A percentile compares a stretch with the other conserved stretches of the same genome.
Evolutionary conservation across 202 grass and related monocot genomes (phyloP).

Genomic region (Eragrostis tef): DNA sequence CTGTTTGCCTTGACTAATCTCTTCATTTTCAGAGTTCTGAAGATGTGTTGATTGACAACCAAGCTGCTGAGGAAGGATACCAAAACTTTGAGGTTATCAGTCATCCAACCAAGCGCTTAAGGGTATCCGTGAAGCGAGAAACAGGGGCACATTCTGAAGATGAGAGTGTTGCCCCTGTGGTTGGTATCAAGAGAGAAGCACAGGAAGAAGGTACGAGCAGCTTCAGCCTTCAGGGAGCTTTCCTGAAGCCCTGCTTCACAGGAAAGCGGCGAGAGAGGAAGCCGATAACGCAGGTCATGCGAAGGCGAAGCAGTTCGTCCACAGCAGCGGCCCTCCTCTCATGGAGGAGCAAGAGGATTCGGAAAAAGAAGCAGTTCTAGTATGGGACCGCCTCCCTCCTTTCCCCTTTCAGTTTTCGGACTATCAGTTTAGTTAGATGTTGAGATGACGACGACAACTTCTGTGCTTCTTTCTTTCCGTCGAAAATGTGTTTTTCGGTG

Average conservation of each 20-base stretch:
- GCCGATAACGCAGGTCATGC: conserved; percentile 48
- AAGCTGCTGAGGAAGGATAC: conserved; percentile 72
- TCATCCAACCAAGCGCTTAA: conserved; percentile 51
- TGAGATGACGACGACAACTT: conserved; percentile 45
- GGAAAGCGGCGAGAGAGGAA: conserved; percentile 68
- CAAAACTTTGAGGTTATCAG: conserved; percentile 68
- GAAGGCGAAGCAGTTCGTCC: conserved; percentile 42
- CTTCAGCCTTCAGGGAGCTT: conserved; percentile 37
- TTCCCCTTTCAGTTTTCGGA: neutral
- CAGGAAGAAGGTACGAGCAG: conserved; percentile 47
- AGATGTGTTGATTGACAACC: conserved; percentile 92
- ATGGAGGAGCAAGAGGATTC: conserved; percentile 59
- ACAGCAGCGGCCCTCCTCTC: conserved; percentile 44
- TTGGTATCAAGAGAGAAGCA: conserved; percentile 26
- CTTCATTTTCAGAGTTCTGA: conserved; percentile 63
- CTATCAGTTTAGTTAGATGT: conserved; percentile 25
- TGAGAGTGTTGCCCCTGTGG: conserved; percentile 57
- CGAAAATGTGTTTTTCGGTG: neutral
- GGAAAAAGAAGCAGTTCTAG: conserved; percentile 53
- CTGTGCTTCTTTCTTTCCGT: neutral
- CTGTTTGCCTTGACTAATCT: conserved; percentile 19
- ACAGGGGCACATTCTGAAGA: conserved; percentile 55
- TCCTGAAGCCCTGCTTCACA: conserved; percentile 61
- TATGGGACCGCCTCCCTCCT: neutral
- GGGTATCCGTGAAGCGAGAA: conserved; percentile 62